Percentiles rank a stretch among this genome's conserved stretches.
These are phyloP conservation scores for Raffaelea deltoideospora DNA, from an alignment of 2,329 filamentous ascomycete species.

Conservation along the genomic window DNA sequence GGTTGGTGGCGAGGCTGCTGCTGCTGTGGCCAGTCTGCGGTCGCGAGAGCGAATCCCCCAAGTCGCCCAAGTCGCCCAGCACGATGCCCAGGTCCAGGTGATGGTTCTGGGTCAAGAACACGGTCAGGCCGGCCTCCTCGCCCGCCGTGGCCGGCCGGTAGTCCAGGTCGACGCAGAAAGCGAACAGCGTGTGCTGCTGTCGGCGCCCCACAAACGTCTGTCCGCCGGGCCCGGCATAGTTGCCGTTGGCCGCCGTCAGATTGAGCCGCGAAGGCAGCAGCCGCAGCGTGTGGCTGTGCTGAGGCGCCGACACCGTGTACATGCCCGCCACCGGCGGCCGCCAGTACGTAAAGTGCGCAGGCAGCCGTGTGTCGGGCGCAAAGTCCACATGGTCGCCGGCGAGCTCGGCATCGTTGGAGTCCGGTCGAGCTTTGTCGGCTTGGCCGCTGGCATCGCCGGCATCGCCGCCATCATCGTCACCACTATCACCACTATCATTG, in stretches of 20 bases:
- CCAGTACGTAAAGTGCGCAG: conserved; percentile 41
- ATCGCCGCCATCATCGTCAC: background rate
- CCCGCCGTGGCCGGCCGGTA: conserved; percentile 22
- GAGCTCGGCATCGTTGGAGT: background rate
- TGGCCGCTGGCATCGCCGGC: background rate
- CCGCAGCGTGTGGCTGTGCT: conserved; percentile 26
- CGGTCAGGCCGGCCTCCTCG: conserved; percentile 36
- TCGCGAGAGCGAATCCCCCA: background rate
- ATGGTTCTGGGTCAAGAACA: conserved; percentile 38
- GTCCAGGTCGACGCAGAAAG: conserved; percentile 28
- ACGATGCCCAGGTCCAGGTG: conserved; percentile 32
- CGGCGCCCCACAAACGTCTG: conserved; percentile 42
- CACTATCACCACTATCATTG: too few species aligned
- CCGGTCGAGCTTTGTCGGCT: background rate
- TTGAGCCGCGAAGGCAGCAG: conserved; percentile 34
- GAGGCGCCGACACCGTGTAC: conserved; percentile 28
- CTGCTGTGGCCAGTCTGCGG: too few species aligned
- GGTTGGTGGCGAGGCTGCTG: conserved; percentile 11
- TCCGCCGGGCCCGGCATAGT: conserved; percentile 27
- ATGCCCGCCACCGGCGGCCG: conserved; percentile 30
- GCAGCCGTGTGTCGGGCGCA: conserved; percentile 23
- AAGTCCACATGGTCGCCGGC: conserved; percentile 16
- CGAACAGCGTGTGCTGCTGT: conserved; percentile 40
- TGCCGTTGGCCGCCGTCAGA: conserved; percentile 35
- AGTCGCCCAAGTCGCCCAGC: conserved; percentile 15